phyloP scores from a whole-genome alignment of 139 green algal species.

The Chlamydomonas schloesseri region DNA sequence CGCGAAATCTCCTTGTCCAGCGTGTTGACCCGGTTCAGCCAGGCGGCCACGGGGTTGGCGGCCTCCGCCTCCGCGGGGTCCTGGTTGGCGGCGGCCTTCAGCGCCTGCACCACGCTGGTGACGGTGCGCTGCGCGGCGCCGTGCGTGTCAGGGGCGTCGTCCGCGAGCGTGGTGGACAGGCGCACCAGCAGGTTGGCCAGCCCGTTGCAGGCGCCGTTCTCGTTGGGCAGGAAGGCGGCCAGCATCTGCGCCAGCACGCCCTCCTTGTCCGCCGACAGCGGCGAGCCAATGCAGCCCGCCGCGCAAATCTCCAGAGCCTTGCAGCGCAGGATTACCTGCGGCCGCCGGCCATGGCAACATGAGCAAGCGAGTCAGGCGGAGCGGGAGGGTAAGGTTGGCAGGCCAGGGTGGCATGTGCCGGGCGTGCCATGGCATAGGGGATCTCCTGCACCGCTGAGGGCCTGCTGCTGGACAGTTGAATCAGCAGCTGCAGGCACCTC shows the following conservation, averaged over 20 bases:
- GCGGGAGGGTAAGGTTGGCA: no score
- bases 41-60: conserved; percentile 10
- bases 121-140: conserved; percentile 55
- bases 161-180: conserved; percentile 24
- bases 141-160: conserved; percentile 38
- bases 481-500: neutral
- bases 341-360: no score
- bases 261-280: conserved; percentile 37
- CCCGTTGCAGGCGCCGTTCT: neutral
- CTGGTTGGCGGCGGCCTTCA: conserved; percentile 39
- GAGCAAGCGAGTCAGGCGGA: no score
- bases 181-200: conserved; percentile 38
- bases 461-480: neutral
- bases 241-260: conserved; percentile 39
- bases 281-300: conserved; percentile 46
- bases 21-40: conserved; percentile 37
- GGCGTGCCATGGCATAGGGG: no score
- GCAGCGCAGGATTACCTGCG: conserved; percentile 61
- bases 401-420: no score
- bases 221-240: conserved; percentile 38
- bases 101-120: conserved; percentile 38
- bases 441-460: no score
- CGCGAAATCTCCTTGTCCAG: conserved; percentile 57
- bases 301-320: conserved; percentile 63
- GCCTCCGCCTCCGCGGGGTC: neutral